phyloP scores from a whole-genome alignment of 805 yeast species.

The Candida maris region DNA sequence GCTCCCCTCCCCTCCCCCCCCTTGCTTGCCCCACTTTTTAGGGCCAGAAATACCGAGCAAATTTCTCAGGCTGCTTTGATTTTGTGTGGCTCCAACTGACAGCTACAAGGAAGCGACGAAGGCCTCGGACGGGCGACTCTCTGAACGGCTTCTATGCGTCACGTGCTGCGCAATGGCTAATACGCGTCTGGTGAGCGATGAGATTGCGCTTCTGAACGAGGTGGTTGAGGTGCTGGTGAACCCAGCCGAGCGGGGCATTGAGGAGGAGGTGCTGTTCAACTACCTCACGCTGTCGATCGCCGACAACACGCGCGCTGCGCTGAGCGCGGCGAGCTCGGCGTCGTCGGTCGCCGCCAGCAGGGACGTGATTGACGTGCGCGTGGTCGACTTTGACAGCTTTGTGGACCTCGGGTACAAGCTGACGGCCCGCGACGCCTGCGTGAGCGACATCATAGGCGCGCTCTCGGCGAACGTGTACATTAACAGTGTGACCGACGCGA shows the following conservation, averaged over 20 bases:
- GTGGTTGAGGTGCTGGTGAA: constrained; percentile 22
- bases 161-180: no score
- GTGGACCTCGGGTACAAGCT: constrained; percentile 26
- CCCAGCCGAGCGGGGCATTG: constrained; percentile 17
- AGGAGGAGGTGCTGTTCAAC: constrained; percentile 18
- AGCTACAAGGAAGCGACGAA: no score
- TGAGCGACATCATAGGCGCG: constrained; percentile 7
- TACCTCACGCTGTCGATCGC: constrained; percentile 10
- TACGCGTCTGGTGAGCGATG: constrained; percentile 14
- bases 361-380: constrained; percentile 17
- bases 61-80: no score
- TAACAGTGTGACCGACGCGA: constrained; percentile 17
- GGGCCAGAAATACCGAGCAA: no score
- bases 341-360: constrained; percentile 1
- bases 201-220: constrained; percentile 22
- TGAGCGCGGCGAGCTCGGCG: constrained; percentile 2
- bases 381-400: constrained; percentile 25
- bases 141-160: no score
- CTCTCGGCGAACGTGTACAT: constrained; percentile 28
- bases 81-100: no score
- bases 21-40: no score
- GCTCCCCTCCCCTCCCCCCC: no score
- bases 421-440: constrained; percentile 11
- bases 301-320: constrained; percentile 4
- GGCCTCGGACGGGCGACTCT: no score